These are phyloP conservation scores for Salvia sclarea DNA, from an alignment of 305 asterid species.

Conservation along the genomic window DNA sequence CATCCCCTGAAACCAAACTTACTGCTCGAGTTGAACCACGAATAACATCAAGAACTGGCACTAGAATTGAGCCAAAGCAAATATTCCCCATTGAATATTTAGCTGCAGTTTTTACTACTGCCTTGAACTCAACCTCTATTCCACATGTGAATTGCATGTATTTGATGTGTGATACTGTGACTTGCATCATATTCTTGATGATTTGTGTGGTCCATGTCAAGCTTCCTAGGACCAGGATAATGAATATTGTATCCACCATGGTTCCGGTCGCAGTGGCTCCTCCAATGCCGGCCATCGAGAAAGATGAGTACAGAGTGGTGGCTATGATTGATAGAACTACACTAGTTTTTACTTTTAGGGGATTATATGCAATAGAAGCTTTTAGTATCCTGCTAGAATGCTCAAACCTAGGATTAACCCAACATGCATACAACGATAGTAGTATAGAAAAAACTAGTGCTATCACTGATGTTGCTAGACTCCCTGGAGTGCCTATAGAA, in stretches of 20 bases:
- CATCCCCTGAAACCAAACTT: slow-evolving; percentile 46
- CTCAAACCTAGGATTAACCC: slow-evolving; percentile 49
- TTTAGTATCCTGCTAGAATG: slow-evolving; percentile 40
- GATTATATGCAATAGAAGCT: slow-evolving; percentile 39
- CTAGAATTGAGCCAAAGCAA: slow-evolving; percentile 51
- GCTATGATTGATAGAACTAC: slow-evolving; percentile 35
- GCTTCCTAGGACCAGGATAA: slow-evolving; percentile 49
- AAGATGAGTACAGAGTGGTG: slow-evolving; percentile 40
- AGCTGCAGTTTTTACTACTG: slow-evolving; percentile 33
- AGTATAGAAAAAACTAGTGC: slow-evolving; percentile 38
- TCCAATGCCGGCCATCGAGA: slow-evolving; percentile 53
- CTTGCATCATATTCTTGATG: slow-evolving; percentile 46
- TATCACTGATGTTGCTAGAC: slow-evolving; percentile 45
- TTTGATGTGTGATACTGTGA: slow-evolving; percentile 51
- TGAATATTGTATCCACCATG: slow-evolving; percentile 39
- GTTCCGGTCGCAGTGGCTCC: slow-evolving; percentile 45
- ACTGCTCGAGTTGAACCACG: slow-evolving; percentile 50
- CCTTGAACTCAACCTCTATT: slow-evolving; percentile 40
- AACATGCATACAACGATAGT: slow-evolving; percentile 57
- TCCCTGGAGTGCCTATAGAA: slow-evolving; percentile 47
- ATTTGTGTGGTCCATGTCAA: slow-evolving; percentile 52
- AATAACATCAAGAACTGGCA: slow-evolving; percentile 44
- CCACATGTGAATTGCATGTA: slow-evolving; percentile 50
- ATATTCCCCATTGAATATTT: slow-evolving; percentile 53
- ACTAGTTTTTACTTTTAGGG: slow-evolving; percentile 39